Evolutionary conservation across 495 filamentous ascomycete genomes (phyloP).

Genomic region (Hyaloscypha hepaticicola): DNA sequence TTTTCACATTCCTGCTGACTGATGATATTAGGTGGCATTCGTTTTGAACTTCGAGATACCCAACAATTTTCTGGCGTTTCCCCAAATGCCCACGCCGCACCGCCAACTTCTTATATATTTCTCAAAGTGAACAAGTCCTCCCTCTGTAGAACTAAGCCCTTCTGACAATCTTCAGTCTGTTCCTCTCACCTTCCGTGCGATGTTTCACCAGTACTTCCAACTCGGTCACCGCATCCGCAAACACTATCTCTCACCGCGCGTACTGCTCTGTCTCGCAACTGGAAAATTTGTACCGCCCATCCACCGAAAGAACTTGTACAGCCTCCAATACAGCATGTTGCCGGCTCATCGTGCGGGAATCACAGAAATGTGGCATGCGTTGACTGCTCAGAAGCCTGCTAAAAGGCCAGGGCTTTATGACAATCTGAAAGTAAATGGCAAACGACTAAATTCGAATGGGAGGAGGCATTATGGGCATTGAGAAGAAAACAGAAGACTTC

Average conservation of each 20-base stretch:
- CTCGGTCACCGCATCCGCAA: constrained; percentile 88
- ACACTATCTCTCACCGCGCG: constrained; percentile 87
- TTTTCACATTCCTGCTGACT: constrained; percentile 6
- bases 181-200: constrained; percentile 82
- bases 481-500: background rate
- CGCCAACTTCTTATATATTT: constrained; percentile 71
- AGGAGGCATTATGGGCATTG: constrained; percentile 17
- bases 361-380: constrained; percentile 77
- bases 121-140: constrained; percentile 61
- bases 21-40: constrained; percentile 66
- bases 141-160: background rate
- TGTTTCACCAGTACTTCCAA: constrained; percentile 97
- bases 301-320: constrained; percentile 90
- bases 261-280: constrained; percentile 83
- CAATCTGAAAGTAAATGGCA: constrained; percentile 24
- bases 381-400: constrained; percentile 46
- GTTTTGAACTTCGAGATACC: constrained; percentile 84
- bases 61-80: constrained; percentile 37
- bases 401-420: constrained; percentile 15
- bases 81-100: constrained; percentile 27
- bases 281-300: constrained; percentile 90
- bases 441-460: constrained; percentile 24
- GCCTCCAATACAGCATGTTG: constrained; percentile 97
- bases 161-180: constrained; percentile 59
- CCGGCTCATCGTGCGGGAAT: constrained; percentile 78